phyloP scores from a whole-genome alignment of 345 rosid species.

The Murraya koenigii region DNA sequence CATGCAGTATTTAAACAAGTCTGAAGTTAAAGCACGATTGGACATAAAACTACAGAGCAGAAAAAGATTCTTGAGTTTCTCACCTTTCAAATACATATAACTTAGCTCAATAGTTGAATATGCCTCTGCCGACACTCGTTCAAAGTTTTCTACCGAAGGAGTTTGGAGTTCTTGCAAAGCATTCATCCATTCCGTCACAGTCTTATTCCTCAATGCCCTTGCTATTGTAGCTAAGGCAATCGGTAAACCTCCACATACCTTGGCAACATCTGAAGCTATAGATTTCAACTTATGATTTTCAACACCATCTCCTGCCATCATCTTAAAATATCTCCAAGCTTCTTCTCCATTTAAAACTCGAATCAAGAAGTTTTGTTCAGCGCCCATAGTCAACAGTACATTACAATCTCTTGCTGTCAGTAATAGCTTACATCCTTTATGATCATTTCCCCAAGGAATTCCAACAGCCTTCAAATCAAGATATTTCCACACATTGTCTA shows the following conservation, averaged over 20 bases:
- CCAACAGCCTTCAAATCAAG: background rate
- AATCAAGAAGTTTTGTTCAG: background rate
- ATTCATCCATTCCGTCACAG: conserved; percentile 14
- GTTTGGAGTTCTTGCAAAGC: conserved; percentile 8
- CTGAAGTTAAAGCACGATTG: background rate
- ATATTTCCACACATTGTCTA: background rate
- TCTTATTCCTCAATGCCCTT: conserved; percentile 10
- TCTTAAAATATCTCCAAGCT: background rate
- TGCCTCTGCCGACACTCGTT: background rate
- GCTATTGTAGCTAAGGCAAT: conserved; percentile 24
- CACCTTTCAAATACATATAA: conserved; percentile 12
- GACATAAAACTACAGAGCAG: conserved; percentile 14
- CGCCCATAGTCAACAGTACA: background rate
- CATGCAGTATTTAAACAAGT: conserved; percentile 22
- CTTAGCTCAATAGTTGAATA: conserved; percentile 19
- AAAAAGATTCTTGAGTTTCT: conserved; percentile 23
- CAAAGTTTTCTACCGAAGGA: background rate
- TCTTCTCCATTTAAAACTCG: background rate
- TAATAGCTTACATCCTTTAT: background rate
- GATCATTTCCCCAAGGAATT: background rate
- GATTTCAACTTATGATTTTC: background rate
- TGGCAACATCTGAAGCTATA: conserved; percentile 13
- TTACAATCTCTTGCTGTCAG: background rate
- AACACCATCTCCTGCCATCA: conserved; percentile 3
- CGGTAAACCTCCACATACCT: conserved; percentile 32